Conservation (phyloP, 306 rosid genomes). For the Fragaria iinumae region DNA sequence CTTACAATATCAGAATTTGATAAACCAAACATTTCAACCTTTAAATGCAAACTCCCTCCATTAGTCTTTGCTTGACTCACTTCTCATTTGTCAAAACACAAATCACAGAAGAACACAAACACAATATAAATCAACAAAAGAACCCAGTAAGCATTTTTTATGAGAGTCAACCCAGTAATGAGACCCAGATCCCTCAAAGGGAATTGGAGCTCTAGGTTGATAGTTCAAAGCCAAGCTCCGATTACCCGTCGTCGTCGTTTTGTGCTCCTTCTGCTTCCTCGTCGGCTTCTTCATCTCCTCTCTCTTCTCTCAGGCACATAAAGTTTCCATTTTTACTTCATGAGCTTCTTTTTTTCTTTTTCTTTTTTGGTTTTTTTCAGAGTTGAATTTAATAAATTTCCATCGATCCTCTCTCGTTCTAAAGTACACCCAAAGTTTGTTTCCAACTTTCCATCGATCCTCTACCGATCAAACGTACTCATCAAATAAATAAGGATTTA, state of each 20-base stretch:
- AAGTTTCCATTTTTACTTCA: neutral
- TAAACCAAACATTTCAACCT: neutral
- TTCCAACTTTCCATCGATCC: too few species aligned
- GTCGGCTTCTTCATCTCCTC: slow-evolving; percentile 63
- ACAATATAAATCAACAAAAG: neutral
- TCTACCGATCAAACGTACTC: too few species aligned
- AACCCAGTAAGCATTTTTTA: neutral
- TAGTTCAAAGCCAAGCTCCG: slow-evolving; percentile 40
- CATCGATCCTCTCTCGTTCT: too few species aligned
- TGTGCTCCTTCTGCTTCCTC: slow-evolving; percentile 67
- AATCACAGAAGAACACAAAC: neutral
- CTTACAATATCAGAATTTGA: neutral
- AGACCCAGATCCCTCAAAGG: slow-evolving; percentile 40
- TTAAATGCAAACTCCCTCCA: neutral
- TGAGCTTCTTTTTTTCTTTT: neutral
- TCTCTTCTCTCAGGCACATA: slow-evolving; percentile 45
- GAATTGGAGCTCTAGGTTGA: slow-evolving; percentile 36
- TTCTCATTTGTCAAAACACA: neutral
- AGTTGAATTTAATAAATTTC: neutral
- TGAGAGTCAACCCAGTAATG: slow-evolving; percentile 32
- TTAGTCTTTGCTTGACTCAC: slow-evolving; percentile 3
- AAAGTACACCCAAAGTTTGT: too few species aligned
- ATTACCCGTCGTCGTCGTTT: slow-evolving; percentile 40
- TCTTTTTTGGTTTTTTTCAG: neutral
- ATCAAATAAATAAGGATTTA: too few species aligned